Conservation (phyloP, 305 asterid species). For the Fraxinus sp. region DNA sequence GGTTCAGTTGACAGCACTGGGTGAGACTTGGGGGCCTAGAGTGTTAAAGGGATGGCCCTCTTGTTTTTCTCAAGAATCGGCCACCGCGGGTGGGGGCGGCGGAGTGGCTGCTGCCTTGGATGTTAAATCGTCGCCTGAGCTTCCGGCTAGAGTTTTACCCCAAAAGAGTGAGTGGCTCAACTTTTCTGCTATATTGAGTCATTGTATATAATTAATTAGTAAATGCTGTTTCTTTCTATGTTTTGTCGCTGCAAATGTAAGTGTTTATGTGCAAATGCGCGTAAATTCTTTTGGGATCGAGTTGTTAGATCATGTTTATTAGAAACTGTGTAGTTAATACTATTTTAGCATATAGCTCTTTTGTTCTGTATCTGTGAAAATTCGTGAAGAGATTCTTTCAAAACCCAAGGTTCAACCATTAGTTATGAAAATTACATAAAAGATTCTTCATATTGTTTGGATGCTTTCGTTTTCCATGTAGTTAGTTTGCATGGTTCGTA, state of each 20-base stretch:
- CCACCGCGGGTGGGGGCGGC: constrained; percentile 11
- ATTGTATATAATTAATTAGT: background rate
- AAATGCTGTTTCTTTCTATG: background rate
- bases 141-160: constrained; percentile 66
- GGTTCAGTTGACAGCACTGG: constrained; percentile 69
- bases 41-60: constrained; percentile 81
- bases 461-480: constrained; percentile 3
- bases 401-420: background rate
- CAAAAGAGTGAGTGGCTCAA: constrained; percentile 72
- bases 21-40: constrained; percentile 74
- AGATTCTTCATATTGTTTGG: background rate
- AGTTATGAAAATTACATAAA: background rate
- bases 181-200: background rate
- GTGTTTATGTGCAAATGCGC: background rate
- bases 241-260: background rate
- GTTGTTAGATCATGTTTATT: constrained; percentile 17
- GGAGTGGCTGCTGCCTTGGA: constrained; percentile 31
- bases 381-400: background rate
- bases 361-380: background rate
- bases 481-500: background rate
- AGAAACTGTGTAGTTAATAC: background rate
- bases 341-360: background rate
- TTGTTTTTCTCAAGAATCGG: constrained; percentile 63
- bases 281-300: background rate
- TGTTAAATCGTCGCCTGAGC: constrained; percentile 38